These are phyloP conservation scores for Candida nanaspora DNA, from an alignment of 805 yeast genomes.

Conservation along the genomic window DNA sequence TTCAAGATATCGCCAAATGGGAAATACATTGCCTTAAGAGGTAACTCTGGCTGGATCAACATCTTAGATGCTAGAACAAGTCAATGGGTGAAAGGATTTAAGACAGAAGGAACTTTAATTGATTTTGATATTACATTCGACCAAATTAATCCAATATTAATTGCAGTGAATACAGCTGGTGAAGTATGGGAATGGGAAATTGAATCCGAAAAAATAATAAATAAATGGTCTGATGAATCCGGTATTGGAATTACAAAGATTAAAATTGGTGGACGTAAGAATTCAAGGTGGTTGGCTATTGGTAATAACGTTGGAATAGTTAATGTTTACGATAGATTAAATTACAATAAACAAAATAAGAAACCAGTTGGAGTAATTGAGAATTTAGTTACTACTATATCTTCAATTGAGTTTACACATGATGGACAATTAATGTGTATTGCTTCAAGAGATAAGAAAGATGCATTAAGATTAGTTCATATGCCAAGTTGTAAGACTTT, in stretches of 20 bases:
- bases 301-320: conserved; percentile 90
- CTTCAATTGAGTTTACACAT: conserved; percentile 62
- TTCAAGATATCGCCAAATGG: conserved; percentile 77
- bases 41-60: conserved; percentile 89
- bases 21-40: conserved; percentile 62
- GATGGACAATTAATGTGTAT: conserved; percentile 88
- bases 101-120: conserved; percentile 77
- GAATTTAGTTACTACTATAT: conserved; percentile 75
- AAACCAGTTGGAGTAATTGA: conserved; percentile 63
- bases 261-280: conserved; percentile 54
- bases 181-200: conserved; percentile 84
- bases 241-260: conserved; percentile 79
- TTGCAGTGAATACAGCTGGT: conserved; percentile 65
- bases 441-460: conserved; percentile 79
- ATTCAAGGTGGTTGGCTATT: conserved; percentile 77
- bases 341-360: not conserved
- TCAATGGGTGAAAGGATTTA: conserved; percentile 83
- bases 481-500: conserved; percentile 81
- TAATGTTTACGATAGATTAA: conserved; percentile 63
- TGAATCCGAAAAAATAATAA: conserved; percentile 39
- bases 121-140: conserved; percentile 64
- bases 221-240: conserved; percentile 80
- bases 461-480: conserved; percentile 81
- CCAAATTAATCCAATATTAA: conserved; percentile 38
- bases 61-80: conserved; percentile 69